Percentiles rank a stretch among this genome's conserved stretches.
Conservation (phyloP, 768 basidiomycete genomes). For the Mycena epipterygia region DNA sequence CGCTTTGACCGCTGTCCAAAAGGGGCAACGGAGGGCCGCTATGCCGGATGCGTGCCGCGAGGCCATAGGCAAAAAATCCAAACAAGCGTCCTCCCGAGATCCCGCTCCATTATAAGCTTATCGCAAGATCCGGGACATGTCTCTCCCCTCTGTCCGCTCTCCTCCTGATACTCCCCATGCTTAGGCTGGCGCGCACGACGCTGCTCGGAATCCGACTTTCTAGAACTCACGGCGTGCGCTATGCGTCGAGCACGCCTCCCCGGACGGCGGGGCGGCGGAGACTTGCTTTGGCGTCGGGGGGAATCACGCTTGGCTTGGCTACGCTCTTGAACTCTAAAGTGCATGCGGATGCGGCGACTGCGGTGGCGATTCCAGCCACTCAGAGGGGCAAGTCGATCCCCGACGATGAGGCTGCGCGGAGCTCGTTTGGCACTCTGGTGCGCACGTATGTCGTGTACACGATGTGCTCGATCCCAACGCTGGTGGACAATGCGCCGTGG, state of each 20-base stretch:
- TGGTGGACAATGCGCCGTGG: constrained; percentile 83
- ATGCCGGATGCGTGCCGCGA: not conserved
- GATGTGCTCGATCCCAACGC: constrained; percentile 78
- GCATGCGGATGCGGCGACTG: constrained; percentile 23
- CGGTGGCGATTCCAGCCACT: constrained; percentile 1
- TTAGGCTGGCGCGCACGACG: not conserved
- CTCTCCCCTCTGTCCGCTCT: not conserved
- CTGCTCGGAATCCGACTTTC: not conserved
- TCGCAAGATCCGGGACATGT: constrained; percentile 21
- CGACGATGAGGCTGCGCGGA: constrained; percentile 18
- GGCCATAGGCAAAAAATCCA: not conserved
- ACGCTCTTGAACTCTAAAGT: constrained; percentile 18
- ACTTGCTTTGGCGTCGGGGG: constrained; percentile 23
- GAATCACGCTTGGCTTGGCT: constrained; percentile 28
- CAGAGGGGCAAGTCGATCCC: not conserved
- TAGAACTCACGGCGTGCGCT: constrained; percentile 15
- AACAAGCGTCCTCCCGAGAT: not conserved
- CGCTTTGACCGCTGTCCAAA: not conserved
- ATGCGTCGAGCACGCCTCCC: constrained; percentile 22
- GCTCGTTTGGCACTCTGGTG: constrained; percentile 59
- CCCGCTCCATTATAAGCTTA: constrained; percentile 10
- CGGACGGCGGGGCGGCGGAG: not conserved
- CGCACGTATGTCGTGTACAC: constrained; percentile 88
- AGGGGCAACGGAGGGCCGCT: not conserved
- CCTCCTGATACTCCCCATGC: constrained; percentile 5